A percentile compares a stretch with the other conserved stretches of the same genome.
These are phyloP conservation scores for Cryptococcus maquisensis DNA, from an alignment of 1,284 basidiomycete genomes.

Conservation along the genomic window DNA sequence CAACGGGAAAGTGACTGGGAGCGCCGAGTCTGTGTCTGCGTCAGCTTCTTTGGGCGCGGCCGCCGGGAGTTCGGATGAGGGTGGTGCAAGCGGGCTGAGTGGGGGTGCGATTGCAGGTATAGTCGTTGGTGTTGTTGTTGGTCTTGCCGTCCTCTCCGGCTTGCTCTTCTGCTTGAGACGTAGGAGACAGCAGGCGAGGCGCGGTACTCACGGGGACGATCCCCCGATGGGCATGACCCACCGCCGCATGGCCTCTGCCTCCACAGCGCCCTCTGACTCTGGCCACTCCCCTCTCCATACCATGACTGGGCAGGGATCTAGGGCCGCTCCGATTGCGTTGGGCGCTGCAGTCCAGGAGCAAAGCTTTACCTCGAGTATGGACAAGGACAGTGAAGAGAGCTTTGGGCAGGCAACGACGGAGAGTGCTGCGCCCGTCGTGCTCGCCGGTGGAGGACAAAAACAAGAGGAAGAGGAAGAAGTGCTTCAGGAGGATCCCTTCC, in stretches of 20 bases:
- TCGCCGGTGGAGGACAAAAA: background rate
- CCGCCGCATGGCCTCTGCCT: slow-evolving; percentile 8
- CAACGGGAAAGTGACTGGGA: no score
- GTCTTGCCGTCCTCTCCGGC: slow-evolving; percentile 17
- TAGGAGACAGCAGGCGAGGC: background rate
- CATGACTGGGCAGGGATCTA: background rate
- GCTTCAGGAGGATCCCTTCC: background rate
- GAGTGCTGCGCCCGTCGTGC: background rate
- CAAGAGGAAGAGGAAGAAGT: background rate
- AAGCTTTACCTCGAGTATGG: slow-evolving; percentile 5
- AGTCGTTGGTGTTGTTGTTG: slow-evolving; percentile 35
- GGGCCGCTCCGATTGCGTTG: slow-evolving; percentile 2
- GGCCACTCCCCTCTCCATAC: background rate
- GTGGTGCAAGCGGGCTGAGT: slow-evolving; percentile 12
- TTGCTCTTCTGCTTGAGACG: slow-evolving; percentile 23
- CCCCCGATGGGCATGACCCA: slow-evolving; percentile 4
- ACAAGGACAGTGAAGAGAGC: background rate
- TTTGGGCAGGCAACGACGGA: background rate
- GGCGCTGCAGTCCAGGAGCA: background rate
- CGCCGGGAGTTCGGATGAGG: background rate
- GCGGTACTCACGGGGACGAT: background rate
- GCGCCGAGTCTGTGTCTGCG: background rate
- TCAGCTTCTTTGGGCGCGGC: background rate
- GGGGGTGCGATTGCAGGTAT: slow-evolving; percentile 42
- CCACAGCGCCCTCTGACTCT: slow-evolving; percentile 4